Percentiles rank a stretch among this genome's conserved stretches.
Conservation (phyloP, 768 basidiomycete species). For the Suillus ampliporus region DNA sequence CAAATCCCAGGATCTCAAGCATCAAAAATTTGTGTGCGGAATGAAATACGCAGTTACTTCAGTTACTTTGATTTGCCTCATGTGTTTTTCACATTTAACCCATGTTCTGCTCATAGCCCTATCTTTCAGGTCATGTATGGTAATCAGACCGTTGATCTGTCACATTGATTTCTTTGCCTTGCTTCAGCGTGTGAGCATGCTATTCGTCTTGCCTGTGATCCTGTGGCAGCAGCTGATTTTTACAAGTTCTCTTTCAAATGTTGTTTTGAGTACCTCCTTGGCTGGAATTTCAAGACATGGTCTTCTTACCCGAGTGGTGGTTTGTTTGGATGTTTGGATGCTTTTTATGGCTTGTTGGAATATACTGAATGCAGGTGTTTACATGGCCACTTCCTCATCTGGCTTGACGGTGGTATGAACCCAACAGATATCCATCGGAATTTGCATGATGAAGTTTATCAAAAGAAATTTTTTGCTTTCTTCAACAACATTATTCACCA, state of each 20-base stretch:
- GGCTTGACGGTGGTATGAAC: constrained; percentile 36
- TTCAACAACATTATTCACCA: constrained; percentile 41
- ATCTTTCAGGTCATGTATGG: constrained; percentile 36
- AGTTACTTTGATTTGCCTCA: constrained; percentile 34
- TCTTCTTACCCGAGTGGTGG: constrained; percentile 25
- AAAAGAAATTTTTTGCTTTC: constrained; percentile 33
- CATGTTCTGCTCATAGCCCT: constrained; percentile 22
- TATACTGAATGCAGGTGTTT: constrained; percentile 32
- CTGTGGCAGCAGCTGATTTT: not conserved
- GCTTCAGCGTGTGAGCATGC: not conserved
- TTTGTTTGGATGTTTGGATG: constrained; percentile 36
- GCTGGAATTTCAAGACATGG: constrained; percentile 30
- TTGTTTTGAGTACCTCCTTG: constrained; percentile 34
- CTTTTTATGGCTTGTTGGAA: constrained; percentile 36
- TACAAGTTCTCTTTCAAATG: constrained; percentile 28
- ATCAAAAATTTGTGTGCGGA: constrained; percentile 27
- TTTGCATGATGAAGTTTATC: constrained; percentile 11
- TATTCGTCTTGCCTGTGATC: not conserved
- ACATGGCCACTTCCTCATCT: constrained; percentile 42
- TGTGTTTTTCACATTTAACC: constrained; percentile 32
- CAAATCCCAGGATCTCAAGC: constrained; percentile 36
- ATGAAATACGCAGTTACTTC: constrained; percentile 29
- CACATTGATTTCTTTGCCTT: not conserved
- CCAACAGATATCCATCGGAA: constrained; percentile 35
- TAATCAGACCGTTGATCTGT: constrained; percentile 17